These are phyloP conservation scores for Talaromyces trachyspermus DNA, from an alignment of 495 filamentous ascomycete genomes.

Conservation along the genomic window DNA sequence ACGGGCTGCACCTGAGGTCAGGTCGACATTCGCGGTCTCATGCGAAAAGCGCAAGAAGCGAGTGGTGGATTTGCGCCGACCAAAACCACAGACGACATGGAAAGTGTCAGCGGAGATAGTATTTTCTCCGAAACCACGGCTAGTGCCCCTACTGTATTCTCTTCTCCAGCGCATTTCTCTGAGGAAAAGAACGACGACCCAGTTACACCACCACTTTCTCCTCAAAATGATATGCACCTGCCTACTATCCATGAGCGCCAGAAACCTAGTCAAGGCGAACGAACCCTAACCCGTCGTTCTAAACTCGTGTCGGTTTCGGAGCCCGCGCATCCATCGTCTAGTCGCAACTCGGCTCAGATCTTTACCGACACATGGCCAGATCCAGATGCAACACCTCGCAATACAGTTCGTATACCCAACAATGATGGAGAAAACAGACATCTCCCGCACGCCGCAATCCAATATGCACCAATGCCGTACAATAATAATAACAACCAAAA, in stretches of 20 bases:
- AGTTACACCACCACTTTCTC: conserved; percentile 36
- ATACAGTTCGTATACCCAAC: conserved; percentile 19
- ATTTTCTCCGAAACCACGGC: conserved; percentile 27
- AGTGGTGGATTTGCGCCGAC: conserved; percentile 81
- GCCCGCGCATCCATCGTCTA: conserved; percentile 22
- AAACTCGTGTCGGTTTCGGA: conserved; percentile 9
- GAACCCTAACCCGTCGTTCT: not conserved
- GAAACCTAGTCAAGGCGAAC: conserved; percentile 18
- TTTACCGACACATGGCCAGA: conserved; percentile 18
- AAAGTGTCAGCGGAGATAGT: conserved; percentile 47
- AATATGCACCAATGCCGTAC: conserved; percentile 15
- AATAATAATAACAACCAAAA: not conserved
- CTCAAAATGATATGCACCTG: conserved; percentile 26
- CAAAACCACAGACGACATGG: conserved; percentile 49
- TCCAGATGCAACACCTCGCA: conserved; percentile 32
- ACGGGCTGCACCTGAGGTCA: conserved; percentile 58
- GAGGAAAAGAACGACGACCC: conserved; percentile 38
- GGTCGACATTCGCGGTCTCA: conserved; percentile 56
- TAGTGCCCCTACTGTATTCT: conserved; percentile 33
- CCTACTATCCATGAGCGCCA: conserved; percentile 35
- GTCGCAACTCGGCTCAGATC: conserved; percentile 16
- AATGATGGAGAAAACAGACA: conserved; percentile 25
- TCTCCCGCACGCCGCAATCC: conserved; percentile 21
- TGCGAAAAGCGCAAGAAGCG: conserved; percentile 81
- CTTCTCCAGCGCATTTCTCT: conserved; percentile 33